These are phyloP conservation scores for Aphanomyces euteiches DNA, from an alignment of 352 stramenopile genomes.

Conservation along the genomic window DNA sequence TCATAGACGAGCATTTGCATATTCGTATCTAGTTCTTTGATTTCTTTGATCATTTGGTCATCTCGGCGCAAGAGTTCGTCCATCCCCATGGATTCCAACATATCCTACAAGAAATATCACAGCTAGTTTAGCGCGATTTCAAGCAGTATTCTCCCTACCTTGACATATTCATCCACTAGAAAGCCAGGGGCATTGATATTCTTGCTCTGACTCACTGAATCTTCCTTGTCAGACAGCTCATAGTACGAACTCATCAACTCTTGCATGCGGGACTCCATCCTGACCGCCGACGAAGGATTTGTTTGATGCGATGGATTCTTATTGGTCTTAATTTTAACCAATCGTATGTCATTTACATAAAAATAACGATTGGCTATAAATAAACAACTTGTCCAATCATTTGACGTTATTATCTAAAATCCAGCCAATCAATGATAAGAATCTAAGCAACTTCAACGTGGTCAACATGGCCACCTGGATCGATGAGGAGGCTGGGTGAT, in stretches of 20 bases:
- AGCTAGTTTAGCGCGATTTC: no score
- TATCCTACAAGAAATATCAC: slow-evolving; percentile 45
- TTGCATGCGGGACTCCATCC: slow-evolving; percentile 65
- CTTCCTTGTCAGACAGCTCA: slow-evolving; percentile 60
- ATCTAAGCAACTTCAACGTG: no score
- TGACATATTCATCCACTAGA: slow-evolving; percentile 66
- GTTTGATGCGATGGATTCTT: slow-evolving; percentile 2
- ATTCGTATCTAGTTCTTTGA: slow-evolving; percentile 95
- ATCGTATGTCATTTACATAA: neutral
- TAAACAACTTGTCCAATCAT: neutral
- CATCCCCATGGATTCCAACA: slow-evolving; percentile 57
- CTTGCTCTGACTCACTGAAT: slow-evolving; percentile 43
- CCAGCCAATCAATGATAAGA: slow-evolving; percentile 1
- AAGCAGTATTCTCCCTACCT: slow-evolving; percentile 35
- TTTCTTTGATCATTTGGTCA: slow-evolving; percentile 80
- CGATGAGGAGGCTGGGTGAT: no score
- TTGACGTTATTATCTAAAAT: neutral
- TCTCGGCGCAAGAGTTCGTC: slow-evolving; percentile 69
- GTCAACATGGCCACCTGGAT: no score
- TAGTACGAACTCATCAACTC: slow-evolving; percentile 88
- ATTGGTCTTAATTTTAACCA: neutral
- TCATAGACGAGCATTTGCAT: slow-evolving; percentile 99
- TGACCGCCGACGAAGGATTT: slow-evolving; percentile 13
- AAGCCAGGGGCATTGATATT: slow-evolving; percentile 79
- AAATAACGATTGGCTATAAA: neutral